These are phyloP conservation scores for Talaromyces amestolkiae DNA, from an alignment of 2,329 filamentous ascomycete genomes.

Conservation along the genomic window DNA sequence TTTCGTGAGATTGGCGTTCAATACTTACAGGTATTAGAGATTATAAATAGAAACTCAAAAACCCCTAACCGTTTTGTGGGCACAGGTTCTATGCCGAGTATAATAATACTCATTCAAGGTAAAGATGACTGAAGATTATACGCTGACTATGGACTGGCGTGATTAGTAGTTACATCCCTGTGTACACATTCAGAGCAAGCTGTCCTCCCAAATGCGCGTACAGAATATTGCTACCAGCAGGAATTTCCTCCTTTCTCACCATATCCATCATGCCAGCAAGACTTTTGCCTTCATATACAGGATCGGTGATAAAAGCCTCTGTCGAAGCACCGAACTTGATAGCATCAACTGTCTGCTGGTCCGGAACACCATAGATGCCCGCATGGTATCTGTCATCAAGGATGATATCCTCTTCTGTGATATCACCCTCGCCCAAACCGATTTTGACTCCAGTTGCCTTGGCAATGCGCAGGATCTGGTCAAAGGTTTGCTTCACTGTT, in stretches of 20 bases:
- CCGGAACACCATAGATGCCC: slow-evolving; percentile 66
- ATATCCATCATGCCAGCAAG: slow-evolving; percentile 69
- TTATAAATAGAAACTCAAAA: too few relatives aligned
- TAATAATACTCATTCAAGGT: too few relatives aligned
- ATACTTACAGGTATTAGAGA: too few relatives aligned
- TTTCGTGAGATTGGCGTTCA: too few relatives aligned
- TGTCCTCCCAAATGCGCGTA: slow-evolving; percentile 72
- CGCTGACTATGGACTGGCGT: too few relatives aligned
- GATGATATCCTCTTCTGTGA: slow-evolving; percentile 61
- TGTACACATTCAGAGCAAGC: slow-evolving; percentile 67
- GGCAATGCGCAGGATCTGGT: slow-evolving; percentile 66
- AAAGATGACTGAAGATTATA: too few relatives aligned
- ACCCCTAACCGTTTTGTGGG: too few relatives aligned
- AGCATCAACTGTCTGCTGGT: slow-evolving; percentile 63
- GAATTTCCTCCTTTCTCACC: slow-evolving; percentile 62
- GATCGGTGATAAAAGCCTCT: slow-evolving; percentile 72
- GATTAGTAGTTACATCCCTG: slow-evolving; percentile 39
- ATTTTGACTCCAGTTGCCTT: slow-evolving; percentile 62
- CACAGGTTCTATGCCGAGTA: too few relatives aligned
- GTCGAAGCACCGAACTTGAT: slow-evolving; percentile 67
- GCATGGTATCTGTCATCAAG: slow-evolving; percentile 66
- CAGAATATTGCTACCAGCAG: slow-evolving; percentile 60
- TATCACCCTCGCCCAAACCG: slow-evolving; percentile 58
- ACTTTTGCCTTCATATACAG: slow-evolving; percentile 74
- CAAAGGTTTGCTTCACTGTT: slow-evolving; percentile 60